Evolutionary conservation across 2,329 filamentous ascomycete species (phyloP).

Genomic region (Hypoxylon sp.): DNA sequence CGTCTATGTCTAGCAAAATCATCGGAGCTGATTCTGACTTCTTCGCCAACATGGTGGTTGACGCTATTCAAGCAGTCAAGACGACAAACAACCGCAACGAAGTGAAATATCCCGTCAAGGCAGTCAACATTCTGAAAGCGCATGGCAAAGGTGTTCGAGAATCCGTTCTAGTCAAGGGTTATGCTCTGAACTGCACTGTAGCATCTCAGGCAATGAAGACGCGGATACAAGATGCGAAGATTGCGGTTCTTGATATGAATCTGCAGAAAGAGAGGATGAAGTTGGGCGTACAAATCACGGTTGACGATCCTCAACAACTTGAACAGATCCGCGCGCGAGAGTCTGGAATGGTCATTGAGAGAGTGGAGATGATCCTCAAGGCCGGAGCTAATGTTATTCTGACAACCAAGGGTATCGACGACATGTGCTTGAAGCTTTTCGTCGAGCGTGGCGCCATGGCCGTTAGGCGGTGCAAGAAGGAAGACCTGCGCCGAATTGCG

Average conservation of each 20-base stretch:
- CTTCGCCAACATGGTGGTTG: slow-evolving; percentile 97
- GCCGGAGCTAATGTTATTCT: slow-evolving; percentile 95
- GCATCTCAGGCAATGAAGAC: slow-evolving; percentile 99
- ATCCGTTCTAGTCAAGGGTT: slow-evolving; percentile 93
- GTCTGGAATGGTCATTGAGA: slow-evolving; percentile 91
- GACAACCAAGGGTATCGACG: slow-evolving; percentile 98
- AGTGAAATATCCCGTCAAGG: slow-evolving; percentile 97
- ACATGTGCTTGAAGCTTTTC: slow-evolving; percentile 93
- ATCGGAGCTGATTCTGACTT: slow-evolving; percentile 97
- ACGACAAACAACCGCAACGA: slow-evolving; percentile 91
- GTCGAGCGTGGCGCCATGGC: slow-evolving; percentile 96
- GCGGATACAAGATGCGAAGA: slow-evolving; percentile 92
- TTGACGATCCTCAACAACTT: slow-evolving; percentile 96
- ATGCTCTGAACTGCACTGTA: slow-evolving; percentile 98
- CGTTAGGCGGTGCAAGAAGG: slow-evolving; percentile 97
- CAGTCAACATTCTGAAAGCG: slow-evolving; percentile 98
- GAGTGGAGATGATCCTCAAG: slow-evolving; percentile 98
- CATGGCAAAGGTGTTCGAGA: slow-evolving; percentile 94
- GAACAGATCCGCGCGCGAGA: slow-evolving; percentile 97
- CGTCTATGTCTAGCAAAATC: slow-evolving; percentile 99
- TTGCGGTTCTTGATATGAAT: slow-evolving; percentile 97
- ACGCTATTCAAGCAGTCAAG: slow-evolving; percentile 96
- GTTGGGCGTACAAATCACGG: slow-evolving; percentile 96
- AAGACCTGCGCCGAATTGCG: slow-evolving; percentile 94
- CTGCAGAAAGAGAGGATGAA: slow-evolving; percentile 99